Evolutionary conservation across 1,284 basidiomycete genomes (phyloP), one percentile per base, ranked within the genome.

Genomic region (Ustilago curta): DNA sequence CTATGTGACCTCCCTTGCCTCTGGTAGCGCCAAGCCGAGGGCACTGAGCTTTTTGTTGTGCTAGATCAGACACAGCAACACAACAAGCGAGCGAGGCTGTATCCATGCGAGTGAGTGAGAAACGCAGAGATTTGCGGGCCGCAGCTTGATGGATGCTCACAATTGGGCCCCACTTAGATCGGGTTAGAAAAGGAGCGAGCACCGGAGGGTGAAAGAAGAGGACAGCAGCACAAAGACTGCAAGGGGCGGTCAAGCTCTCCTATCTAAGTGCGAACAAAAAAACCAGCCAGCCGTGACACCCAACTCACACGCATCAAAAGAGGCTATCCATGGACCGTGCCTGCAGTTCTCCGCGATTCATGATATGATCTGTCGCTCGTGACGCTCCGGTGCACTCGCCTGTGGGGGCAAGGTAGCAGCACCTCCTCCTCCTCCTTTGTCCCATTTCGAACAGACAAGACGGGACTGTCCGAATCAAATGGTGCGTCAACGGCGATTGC

Each of bases 81-180:
- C 23, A 45, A 45, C 23, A 23, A 25, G 42, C 42, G 23, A 44
- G 42, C n/a, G 40, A 4, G 43, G 8, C 21, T 6, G 25, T 27
- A n/a, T 6, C 23, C 12, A 45, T 19, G n/a, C 11, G 43, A 14
- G 23, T 37, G n/a, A 9, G 3, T 12, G 35, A 18, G 9, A 8
- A 29, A 40, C 7, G 56, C 37, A 42, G 37, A 35, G 48, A 50
- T 59, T 42, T 32, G 56, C 56, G 56, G 56, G 51, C 40, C 43
- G 48, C 48, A 59, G 40, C 16, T 16, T 5, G 23, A 18, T 32
- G 35, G 27, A 27, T 9, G 40, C 18, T 14, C 39, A 32, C n/a
- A 27, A 27, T 27, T 18, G 21, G 47, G 9, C 47, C 16, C 16
- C 8, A 32, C 9, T n/a, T 2, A 1, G 29, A n/a, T 12, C 48